Evolutionary conservation across 2,329 filamentous ascomycete species (phyloP).

Genomic region (Fonsecaea monophora): DNA sequence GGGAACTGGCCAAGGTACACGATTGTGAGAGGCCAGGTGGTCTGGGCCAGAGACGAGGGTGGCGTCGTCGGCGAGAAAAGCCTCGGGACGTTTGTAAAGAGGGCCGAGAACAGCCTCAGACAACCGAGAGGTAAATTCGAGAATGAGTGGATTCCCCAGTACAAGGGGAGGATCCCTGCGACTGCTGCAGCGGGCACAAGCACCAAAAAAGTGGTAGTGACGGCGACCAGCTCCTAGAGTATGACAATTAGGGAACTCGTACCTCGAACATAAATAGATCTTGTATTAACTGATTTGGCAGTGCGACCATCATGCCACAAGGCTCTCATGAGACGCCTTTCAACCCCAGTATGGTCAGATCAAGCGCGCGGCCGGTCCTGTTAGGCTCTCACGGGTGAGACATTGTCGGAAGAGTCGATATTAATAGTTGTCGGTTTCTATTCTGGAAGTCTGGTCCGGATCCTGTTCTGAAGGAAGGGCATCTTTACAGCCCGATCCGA

Average conservation of each 20-base stretch:
- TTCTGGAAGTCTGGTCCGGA: too few relatives aligned
- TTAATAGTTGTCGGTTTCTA: too few relatives aligned
- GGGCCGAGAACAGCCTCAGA: slow-evolving; percentile 11
- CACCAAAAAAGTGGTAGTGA: neutral
- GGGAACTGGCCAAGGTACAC: slow-evolving; percentile 47
- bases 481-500: too few relatives aligned
- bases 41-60: slow-evolving; percentile 35
- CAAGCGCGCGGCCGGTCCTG: neutral
- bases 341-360: neutral
- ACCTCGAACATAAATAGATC: neutral
- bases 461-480: too few relatives aligned
- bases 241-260: neutral
- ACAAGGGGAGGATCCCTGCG: slow-evolving; percentile 5
- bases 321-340: neutral
- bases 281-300: neutral
- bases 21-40: slow-evolving; percentile 44
- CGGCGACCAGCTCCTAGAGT: neutral
- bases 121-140: slow-evolving; percentile 15
- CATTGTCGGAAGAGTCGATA: neutral
- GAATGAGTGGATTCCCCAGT: slow-evolving; percentile 23
- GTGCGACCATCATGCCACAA: neutral
- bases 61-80: slow-evolving; percentile 12
- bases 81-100: slow-evolving; percentile 6
- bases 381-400: neutral
- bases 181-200: neutral